A percentile compares a stretch with the other conserved stretches of the same genome.
Evolutionary conservation across 768 basidiomycete genomes (phyloP).

Genomic region (Boletus fagicola): DNA sequence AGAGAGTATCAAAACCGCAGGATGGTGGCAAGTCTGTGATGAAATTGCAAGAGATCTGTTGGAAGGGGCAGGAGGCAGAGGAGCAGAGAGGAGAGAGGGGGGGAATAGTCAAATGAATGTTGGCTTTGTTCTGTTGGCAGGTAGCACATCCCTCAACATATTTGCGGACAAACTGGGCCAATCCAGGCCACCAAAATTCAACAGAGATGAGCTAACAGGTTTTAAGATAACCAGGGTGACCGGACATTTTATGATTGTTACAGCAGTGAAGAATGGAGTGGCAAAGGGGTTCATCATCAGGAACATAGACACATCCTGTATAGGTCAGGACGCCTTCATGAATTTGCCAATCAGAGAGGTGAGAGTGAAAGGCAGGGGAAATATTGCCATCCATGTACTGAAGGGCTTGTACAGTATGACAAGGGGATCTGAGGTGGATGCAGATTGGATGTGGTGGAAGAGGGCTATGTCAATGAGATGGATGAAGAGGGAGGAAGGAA

Average conservation of each 20-base stretch:
- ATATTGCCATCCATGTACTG: rapidly evolving
- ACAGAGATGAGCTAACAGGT: neutral
- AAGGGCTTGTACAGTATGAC: neutral
- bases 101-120: rapidly evolving
- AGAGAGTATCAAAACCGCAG: too few species aligned
- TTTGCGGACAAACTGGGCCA: rapidly evolving
- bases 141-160: rapidly evolving
- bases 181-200: neutral
- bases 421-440: rapidly evolving
- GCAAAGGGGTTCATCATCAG: rapidly evolving
- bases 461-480: neutral
- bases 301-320: rapidly evolving
- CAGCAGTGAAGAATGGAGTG: rapidly evolving
- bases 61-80: neutral
- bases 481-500: too few species aligned
- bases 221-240: rapidly evolving
- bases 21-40: neutral
- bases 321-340: neutral
- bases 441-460: rapidly evolving
- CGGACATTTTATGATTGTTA: rapidly evolving
- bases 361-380: rapidly evolving
- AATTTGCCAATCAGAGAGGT: rapidly evolving
- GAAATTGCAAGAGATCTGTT: neutral
- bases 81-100: rapidly evolving
- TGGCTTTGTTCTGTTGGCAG: neutral